Evolutionary conservation across 768 basidiomycete genomes (phyloP), one percentile per base, ranked within the genome.

Genomic region (Tulasnella sp.): DNA sequence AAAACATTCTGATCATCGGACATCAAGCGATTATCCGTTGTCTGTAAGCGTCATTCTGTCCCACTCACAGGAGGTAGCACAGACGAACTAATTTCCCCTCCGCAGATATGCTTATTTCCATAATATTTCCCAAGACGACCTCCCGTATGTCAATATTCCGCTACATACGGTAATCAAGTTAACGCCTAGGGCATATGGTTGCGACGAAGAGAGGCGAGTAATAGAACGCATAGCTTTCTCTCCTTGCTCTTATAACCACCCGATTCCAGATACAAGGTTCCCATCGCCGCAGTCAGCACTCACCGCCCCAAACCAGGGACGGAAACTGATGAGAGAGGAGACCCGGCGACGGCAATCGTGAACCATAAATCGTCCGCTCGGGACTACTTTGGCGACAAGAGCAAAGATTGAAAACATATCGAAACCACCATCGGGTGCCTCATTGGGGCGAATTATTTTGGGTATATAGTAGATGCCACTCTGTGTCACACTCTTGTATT

Each of bases 61-160:
- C 32, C 31, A 32, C 21, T 39, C 49, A 59, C 51, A 58, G 49
- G 11, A 29, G 12, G 4, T 49, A 45, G 17, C 35, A 5, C 15
- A 9, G 29, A 17, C 31, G 31, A 31, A 21, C 35, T 21, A 19
- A n/a, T 27, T 40, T 17, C 8, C 27, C 12, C 19, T 32, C 11
- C 25, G 19, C 65, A 92, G 88, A 67, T 98, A 99, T 65, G 94
- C 94, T 15, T 99, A 99, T 72, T 98, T 98, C 73, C 86, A 90
- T 68, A 79, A 93, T 63, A 72, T 94, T 21, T 80, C 87, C 0
- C 96, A 96, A 69, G 87, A 78, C 21, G 92, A 98, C 66, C 75
- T 99, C 32, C 96, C 96, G 1, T 99, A 99, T 68, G 88, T 98
- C 75, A 94, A 93, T 73, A 92, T 97, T 43, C 92, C 92, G 0